Percentiles rank a stretch among this genome's conserved stretches.
phyloP scores from a whole-genome alignment of 2,329 filamentous ascomycete species.

The Cytospora mali region DNA sequence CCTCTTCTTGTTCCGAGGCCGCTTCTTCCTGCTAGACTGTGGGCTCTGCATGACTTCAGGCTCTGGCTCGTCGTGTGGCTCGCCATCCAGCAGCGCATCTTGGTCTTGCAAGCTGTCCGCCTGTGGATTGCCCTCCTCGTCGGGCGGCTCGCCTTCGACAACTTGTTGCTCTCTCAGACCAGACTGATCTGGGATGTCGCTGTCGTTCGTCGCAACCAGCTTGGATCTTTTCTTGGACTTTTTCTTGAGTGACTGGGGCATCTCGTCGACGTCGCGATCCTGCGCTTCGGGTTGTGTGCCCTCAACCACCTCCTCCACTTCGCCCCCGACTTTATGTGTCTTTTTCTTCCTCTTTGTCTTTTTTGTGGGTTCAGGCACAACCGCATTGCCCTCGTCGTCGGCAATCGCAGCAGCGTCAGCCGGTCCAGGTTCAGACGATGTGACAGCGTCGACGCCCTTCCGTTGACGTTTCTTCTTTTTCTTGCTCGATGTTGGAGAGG shows the following conservation, averaged over 20 bases:
- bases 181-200: background rate
- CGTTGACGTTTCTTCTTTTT: slow-evolving; percentile 14
- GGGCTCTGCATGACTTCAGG: slow-evolving; percentile 4
- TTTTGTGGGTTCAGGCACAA: background rate
- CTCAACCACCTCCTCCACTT: background rate
- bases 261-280: background rate
- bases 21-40: slow-evolving; percentile 2
- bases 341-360: slow-evolving; percentile 16
- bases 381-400: background rate
- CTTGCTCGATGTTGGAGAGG: background rate
- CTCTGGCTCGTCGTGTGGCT: background rate
- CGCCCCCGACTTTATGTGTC: background rate
- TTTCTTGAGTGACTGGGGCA: background rate
- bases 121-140: background rate
- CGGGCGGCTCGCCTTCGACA: background rate
- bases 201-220: background rate
- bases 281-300: background rate
- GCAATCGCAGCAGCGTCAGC: background rate
- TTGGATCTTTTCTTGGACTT: slow-evolving; percentile 13
- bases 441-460: background rate
- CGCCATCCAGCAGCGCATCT: background rate
- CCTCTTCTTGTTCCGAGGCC: slow-evolving; percentile 8
- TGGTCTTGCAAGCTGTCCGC: background rate
- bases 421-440: background rate
- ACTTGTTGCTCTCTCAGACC: background rate